phyloP scores from a whole-genome alignment of 2,329 filamentous ascomycete genomes.

The Fonsecaea monophora region DNA sequence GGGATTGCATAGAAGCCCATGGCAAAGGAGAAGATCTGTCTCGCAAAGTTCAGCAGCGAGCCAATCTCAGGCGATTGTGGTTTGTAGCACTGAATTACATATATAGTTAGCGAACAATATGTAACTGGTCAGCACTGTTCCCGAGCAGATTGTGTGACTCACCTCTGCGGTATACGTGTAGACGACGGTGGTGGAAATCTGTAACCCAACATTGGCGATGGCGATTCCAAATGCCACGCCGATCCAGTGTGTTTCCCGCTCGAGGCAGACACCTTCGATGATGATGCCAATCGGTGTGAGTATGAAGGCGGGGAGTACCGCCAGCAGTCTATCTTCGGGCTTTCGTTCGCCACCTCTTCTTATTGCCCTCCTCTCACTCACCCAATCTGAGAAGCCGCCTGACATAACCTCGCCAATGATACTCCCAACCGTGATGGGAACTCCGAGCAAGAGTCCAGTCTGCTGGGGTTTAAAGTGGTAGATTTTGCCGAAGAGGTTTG shows the following conservation, averaged over 20 bases:
- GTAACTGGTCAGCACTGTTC: neutral
- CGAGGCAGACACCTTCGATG: slow-evolving; percentile 10
- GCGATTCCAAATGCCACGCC: slow-evolving; percentile 2
- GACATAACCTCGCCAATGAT: slow-evolving; percentile 13
- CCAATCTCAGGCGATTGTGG: slow-evolving; percentile 14
- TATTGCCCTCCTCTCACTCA: slow-evolving; percentile 8
- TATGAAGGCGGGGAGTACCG: slow-evolving; percentile 3
- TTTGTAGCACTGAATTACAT: slow-evolving; percentile 6
- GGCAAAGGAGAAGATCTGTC: slow-evolving; percentile 11
- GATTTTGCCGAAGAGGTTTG: neutral
- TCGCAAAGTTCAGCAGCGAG: slow-evolving; percentile 12
- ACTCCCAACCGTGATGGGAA: slow-evolving; percentile 11
- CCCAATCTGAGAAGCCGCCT: slow-evolving; percentile 8
- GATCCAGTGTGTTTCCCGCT: slow-evolving; percentile 8
- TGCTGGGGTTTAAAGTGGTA: slow-evolving; percentile 13
- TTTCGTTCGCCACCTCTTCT: slow-evolving; percentile 9
- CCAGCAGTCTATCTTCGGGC: slow-evolving; percentile 11
- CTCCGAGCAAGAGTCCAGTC: slow-evolving; percentile 13
- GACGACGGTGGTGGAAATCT: slow-evolving; percentile 11
- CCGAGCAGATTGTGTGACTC: neutral
- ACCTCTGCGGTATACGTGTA: slow-evolving; percentile 16
- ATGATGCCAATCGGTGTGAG: slow-evolving; percentile 1
- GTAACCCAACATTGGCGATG: slow-evolving; percentile 8
- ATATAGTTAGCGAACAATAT: neutral
- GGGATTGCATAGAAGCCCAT: slow-evolving; percentile 19